Percentiles rank a stretch among this genome's conserved stretches.
Evolutionary conservation across 2,329 filamentous ascomycete genomes (phyloP).

Genomic region (Coleophoma cylindrospora): DNA sequence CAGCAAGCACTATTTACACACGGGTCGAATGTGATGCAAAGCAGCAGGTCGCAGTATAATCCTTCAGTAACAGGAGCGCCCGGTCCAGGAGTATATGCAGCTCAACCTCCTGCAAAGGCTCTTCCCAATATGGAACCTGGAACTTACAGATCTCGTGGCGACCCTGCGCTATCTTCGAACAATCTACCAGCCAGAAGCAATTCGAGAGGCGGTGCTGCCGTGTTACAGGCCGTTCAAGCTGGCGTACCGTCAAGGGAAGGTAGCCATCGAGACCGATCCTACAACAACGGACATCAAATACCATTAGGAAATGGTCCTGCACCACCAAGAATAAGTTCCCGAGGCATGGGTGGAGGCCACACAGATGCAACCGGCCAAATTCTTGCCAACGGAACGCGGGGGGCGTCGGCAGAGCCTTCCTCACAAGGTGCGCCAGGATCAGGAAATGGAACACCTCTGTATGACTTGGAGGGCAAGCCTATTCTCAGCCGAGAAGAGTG

Average conservation of each 20-base stretch:
- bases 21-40: conserved; percentile 34
- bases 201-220: conserved; percentile 54
- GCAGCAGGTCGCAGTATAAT: conserved; percentile 29
- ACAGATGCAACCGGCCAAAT: conserved; percentile 22
- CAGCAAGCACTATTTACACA: conserved; percentile 36
- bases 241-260: conserved; percentile 61
- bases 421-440: neutral
- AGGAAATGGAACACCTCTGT: conserved; percentile 32
- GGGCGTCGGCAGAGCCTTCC: neutral
- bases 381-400: conserved; percentile 11
- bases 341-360: conserved; percentile 59
- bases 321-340: conserved; percentile 73
- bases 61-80: conserved; percentile 32
- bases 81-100: conserved; percentile 39
- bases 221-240: conserved; percentile 54
- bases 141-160: conserved; percentile 50
- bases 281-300: conserved; percentile 51
- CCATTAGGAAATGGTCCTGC: conserved; percentile 53
- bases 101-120: conserved; percentile 32
- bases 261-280: conserved; percentile 64
- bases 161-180: conserved; percentile 52
- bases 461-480: conserved; percentile 51
- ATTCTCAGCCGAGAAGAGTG: conserved; percentile 79
- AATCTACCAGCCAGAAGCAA: conserved; percentile 52
- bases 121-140: conserved; percentile 31